Evolutionary conservation across 495 filamentous ascomycete genomes (phyloP), one percentile per base, ranked within the genome.

Genomic region (Hyphodiscus hymeniophilus): DNA sequence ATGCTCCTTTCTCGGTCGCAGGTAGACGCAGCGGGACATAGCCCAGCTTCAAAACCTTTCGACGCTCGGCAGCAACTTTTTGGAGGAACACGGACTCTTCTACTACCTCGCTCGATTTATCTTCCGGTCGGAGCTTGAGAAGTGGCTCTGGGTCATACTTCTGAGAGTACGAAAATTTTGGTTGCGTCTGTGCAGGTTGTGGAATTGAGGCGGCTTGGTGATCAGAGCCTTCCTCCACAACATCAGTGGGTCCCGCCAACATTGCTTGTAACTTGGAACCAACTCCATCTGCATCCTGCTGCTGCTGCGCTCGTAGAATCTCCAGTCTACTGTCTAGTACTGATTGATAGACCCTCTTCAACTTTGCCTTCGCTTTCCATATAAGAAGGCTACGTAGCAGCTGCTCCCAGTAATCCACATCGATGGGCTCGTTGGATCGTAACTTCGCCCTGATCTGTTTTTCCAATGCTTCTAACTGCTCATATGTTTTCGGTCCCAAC

Each of bases 331-430:
- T 82, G 28, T 81, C 78, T 54, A 89, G 79, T 48, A 96, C 84
- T 4, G 77, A 77, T 47, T 87, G 80, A 51, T 83, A 92, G 7
- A 96, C 79, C 36, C 80, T 81, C 64, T 84, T 82, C 28, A 98
- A 66, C 57, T 85, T 87, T 2, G 91, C 88, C 59, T 85, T 88
- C 4, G 91, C 87, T 65, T 96, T 97, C 80, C 85, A 95, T 3
- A 94, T 80, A 12, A 82, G 71, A 33, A 98, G 67, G 59, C 84
- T 94, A 52, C 82, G 79, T 39, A 97, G 71, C 2, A 98, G 74
- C 57, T 94, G 85, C 55, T 94, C 89, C 92, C 92, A 98, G 63
- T 97, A 98, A 62, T 98, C 92, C 3, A 84, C 87, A 68, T 98
- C 94, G 58, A 97, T 89, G 8, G 86, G 84, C 61, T 96, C 89